phyloP scores from a whole-genome alignment of 2,329 filamentous ascomycete genomes.

The Leptosphaerulina australis region DNA sequence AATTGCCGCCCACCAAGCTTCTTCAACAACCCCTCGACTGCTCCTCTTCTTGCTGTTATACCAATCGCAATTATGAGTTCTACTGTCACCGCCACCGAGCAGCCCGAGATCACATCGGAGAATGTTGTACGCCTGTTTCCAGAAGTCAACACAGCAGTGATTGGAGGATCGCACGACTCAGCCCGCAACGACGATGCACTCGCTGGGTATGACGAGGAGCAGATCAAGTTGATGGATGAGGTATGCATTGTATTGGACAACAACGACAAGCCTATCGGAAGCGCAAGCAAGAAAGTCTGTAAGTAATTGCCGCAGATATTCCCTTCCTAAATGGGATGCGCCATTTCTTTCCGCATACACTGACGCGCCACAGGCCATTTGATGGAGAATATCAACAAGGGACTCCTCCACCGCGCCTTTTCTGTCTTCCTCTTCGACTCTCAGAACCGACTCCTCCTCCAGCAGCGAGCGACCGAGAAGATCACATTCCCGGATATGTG shows the following conservation, averaged over 20 bases:
- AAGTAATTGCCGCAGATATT: constrained; percentile 48
- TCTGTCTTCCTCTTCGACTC: constrained; percentile 98
- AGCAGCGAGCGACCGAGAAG: constrained; percentile 94
- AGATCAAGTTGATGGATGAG: constrained; percentile 98
- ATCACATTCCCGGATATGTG: constrained; percentile 99
- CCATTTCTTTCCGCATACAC: constrained; percentile 9
- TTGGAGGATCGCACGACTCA: constrained; percentile 66
- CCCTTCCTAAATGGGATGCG: constrained; percentile 11
- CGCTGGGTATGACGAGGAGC: constrained; percentile 93
- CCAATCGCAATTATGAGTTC: constrained; percentile 40
- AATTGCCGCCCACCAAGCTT: constrained; percentile 10
- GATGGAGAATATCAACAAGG: constrained; percentile 98
- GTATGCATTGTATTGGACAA: constrained; percentile 96
- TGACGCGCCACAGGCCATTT: constrained; percentile 72
- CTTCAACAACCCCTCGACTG: constrained; percentile 14
- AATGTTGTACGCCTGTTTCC: constrained; percentile 89
- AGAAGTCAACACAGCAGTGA: constrained; percentile 70
- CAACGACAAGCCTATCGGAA: constrained; percentile 90
- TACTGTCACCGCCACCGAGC: constrained; percentile 40
- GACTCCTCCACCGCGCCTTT: constrained; percentile 94
- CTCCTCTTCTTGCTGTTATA: neutral
- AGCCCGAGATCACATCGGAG: constrained; percentile 77
- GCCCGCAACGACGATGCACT: constrained; percentile 68
- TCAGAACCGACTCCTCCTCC: constrained; percentile 87
- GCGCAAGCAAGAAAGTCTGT: constrained; percentile 98